These are phyloP conservation scores for Rosa lucieae DNA, from an alignment of 306 rosid genomes.

Conservation along the genomic window DNA sequence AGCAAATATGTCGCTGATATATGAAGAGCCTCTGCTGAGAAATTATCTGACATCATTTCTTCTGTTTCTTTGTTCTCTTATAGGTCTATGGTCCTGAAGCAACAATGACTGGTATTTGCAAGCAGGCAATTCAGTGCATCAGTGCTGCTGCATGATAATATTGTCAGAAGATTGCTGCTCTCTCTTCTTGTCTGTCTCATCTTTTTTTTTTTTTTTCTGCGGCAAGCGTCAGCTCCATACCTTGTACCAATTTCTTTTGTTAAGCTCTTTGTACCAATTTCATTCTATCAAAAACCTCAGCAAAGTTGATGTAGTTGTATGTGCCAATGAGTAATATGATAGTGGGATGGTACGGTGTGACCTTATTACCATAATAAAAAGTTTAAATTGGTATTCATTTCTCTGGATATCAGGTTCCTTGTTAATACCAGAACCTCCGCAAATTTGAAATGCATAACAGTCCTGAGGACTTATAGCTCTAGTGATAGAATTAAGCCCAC, in stretches of 20 bases:
- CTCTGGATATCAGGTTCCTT: background rate
- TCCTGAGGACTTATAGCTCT: background rate
- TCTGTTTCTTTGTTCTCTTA: slow-evolving; percentile 22
- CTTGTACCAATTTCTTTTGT: slow-evolving; percentile 16
- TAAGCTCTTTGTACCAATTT: slow-evolving; percentile 17
- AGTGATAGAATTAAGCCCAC: background rate
- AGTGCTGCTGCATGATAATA: slow-evolving; percentile 62
- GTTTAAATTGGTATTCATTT: slow-evolving; percentile 9
- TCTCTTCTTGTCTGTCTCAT: background rate
- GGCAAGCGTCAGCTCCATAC: slow-evolving; percentile 7
- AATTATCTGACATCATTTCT: background rate
- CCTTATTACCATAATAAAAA: slow-evolving; percentile 3
- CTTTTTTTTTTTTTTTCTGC: background rate
- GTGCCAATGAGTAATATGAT: slow-evolving; percentile 14
- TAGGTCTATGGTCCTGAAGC: slow-evolving; percentile 98
- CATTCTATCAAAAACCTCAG: slow-evolving; percentile 25
- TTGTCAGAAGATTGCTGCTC: background rate
- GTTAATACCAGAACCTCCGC: background rate
- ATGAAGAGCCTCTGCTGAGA: background rate
- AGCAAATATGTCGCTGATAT: background rate
- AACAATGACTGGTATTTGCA: slow-evolving; percentile 98
- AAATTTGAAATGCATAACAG: background rate
- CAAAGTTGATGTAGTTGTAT: slow-evolving; percentile 8
- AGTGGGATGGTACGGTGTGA: slow-evolving; percentile 5
- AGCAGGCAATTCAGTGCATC: slow-evolving; percentile 90